phyloP scores from a whole-genome alignment of 768 basidiomycete species.

The Mycena kentingensis region DNA sequence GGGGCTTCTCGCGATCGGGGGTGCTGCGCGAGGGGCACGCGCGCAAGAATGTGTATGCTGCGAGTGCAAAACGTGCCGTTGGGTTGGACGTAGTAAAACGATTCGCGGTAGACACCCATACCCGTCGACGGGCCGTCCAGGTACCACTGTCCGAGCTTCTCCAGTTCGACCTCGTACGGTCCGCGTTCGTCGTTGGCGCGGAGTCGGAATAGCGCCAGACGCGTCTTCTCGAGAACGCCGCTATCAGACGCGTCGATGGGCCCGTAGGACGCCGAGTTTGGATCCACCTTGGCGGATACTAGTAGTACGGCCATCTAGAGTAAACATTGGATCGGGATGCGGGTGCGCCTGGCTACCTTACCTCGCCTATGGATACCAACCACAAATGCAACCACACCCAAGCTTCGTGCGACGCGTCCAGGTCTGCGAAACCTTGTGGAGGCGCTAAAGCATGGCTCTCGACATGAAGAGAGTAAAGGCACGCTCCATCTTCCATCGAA shows the following conservation, averaged over 20 bases:
- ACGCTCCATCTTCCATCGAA: conserved; percentile 52
- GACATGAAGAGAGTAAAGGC: conserved; percentile 32
- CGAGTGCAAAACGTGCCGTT: conserved; percentile 49
- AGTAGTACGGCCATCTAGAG: conserved; percentile 44
- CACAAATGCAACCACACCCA: conserved; percentile 49
- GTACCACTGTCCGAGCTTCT: conserved; percentile 56
- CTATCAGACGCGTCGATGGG: conserved; percentile 35
- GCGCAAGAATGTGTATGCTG: conserved; percentile 38
- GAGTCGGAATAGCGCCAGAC: conserved; percentile 43
- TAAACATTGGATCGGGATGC: conserved; percentile 1
- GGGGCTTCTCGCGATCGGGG: conserved; percentile 24
- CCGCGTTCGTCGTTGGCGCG: conserved; percentile 27
- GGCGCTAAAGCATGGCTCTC: conserved; percentile 30
- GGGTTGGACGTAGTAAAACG: conserved; percentile 44
- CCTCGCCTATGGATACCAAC: conserved; percentile 42
- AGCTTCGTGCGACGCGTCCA: conserved; percentile 33
- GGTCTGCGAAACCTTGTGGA: conserved; percentile 37
- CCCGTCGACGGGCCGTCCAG: conserved; percentile 50
- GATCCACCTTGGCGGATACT: conserved; percentile 47
- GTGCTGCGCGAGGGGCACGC: conserved; percentile 17
- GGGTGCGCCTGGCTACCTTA: conserved; percentile 23
- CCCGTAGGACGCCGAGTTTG: conserved; percentile 32
- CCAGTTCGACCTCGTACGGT: conserved; percentile 40
- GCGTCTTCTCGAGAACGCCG: conserved; percentile 40
- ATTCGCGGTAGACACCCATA: conserved; percentile 46